phyloP scores from a whole-genome alignment of 1,139 yeast species.

The Yamadazyma sp. region DNA sequence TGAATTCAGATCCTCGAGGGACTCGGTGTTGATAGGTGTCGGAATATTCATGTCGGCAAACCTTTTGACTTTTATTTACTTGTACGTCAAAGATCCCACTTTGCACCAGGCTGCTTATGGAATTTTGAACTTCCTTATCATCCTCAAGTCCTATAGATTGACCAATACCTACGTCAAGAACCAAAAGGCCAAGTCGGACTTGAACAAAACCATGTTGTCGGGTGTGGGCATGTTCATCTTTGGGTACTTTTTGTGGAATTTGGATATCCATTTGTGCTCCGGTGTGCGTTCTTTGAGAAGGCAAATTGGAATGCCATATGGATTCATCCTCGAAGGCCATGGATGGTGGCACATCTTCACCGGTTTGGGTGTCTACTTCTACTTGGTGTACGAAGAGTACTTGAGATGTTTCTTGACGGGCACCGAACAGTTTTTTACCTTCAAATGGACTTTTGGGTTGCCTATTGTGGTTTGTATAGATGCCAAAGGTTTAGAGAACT shows the following conservation, averaged over 20 bases:
- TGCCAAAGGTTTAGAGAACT: constrained; percentile 27
- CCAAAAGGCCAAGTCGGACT: constrained; percentile 39
- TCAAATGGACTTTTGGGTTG: constrained; percentile 51
- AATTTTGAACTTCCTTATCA: constrained; percentile 59
- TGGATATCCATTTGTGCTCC: constrained; percentile 81
- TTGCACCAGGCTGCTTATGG: constrained; percentile 85
- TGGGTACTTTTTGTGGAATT: constrained; percentile 82
- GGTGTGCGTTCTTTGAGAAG: constrained; percentile 64
- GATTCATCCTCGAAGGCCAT: constrained; percentile 85
- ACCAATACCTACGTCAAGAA: constrained; percentile 54
- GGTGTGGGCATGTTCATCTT: constrained; percentile 66
- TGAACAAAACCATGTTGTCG: constrained; percentile 53
- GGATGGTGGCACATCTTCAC: constrained; percentile 98
- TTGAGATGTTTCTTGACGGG: constrained; percentile 62
- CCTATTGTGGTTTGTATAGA: constrained; percentile 36
- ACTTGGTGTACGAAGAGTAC: constrained; percentile 69
- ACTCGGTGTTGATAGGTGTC: constrained; percentile 49
- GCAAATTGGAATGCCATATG: constrained; percentile 77
- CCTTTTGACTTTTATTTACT: constrained; percentile 61
- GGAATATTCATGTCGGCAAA: constrained; percentile 59
- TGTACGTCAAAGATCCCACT: constrained; percentile 71
- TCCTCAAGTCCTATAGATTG: constrained; percentile 53
- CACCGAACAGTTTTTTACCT: constrained; percentile 48
- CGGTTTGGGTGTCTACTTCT: constrained; percentile 64
- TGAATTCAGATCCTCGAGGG: constrained; percentile 46